phyloP scores from a whole-genome alignment of 305 asterid genomes.

The Rubia tinctorum region DNA sequence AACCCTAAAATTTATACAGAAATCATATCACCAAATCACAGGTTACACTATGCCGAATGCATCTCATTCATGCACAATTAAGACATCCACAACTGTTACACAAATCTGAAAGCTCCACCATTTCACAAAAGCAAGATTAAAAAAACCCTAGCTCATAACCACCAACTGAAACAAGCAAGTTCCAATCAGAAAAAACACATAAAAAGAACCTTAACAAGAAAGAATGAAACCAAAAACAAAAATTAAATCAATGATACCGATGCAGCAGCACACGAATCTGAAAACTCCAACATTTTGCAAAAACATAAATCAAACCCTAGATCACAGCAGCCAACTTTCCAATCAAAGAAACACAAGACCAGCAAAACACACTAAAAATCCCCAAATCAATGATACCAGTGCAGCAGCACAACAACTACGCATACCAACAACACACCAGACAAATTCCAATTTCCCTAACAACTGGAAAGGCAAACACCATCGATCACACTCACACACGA shows the following conservation, averaged over 20 bases:
- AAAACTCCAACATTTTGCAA: neutral
- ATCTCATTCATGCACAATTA: neutral
- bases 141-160: neutral
- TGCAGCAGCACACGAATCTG: neutral
- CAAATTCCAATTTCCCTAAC: too few species aligned
- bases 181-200: neutral
- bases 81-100: neutral
- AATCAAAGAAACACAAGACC: constrained; percentile 8
- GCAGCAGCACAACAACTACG: neutral
- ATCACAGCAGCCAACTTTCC: neutral
- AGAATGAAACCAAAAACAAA: neutral
- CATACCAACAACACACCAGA: neutral
- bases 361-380: neutral
- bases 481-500: neutral
- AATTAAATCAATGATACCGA: neutral
- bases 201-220: neutral
- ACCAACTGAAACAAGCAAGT: neutral
- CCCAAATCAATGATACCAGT: neutral
- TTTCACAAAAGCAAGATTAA: neutral
- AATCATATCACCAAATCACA: neutral
- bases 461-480: neutral
- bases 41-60: neutral
- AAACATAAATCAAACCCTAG: neutral
- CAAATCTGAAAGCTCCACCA: neutral
- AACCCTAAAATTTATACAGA: too few species aligned